Evolutionary conservation across 495 filamentous ascomycete genomes (phyloP).

Genomic region (Podospora anserina): DNA sequence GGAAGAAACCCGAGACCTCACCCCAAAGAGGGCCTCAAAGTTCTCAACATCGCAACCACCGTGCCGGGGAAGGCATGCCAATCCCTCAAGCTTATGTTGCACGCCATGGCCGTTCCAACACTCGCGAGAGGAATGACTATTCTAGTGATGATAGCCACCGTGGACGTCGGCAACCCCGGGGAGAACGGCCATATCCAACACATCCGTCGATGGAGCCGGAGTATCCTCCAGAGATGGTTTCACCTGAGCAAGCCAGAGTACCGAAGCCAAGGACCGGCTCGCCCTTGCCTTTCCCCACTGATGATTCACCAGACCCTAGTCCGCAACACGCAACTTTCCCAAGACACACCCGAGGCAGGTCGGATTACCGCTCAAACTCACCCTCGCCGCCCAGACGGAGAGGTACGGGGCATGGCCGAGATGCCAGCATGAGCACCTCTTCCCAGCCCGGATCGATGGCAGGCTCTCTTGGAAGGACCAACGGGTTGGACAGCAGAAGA

Average conservation of each 20-base stretch:
- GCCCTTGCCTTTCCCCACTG: slow-evolving; percentile 19
- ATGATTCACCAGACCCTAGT: slow-evolving; percentile 20
- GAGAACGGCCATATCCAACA: slow-evolving; percentile 17
- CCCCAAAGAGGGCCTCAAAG: slow-evolving; percentile 24
- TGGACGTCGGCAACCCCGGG: slow-evolving; percentile 14
- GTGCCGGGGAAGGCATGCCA: slow-evolving; percentile 24
- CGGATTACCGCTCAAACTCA: slow-evolving; percentile 30
- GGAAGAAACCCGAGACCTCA: slow-evolving; percentile 11
- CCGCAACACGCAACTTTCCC: slow-evolving; percentile 40
- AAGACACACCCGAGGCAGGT: slow-evolving; percentile 28
- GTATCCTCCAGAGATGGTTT: slow-evolving; percentile 10
- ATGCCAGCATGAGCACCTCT: slow-evolving; percentile 24
- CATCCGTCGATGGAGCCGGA: slow-evolving; percentile 23
- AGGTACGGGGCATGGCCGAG: slow-evolving; percentile 22
- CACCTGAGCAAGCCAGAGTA: slow-evolving; percentile 18
- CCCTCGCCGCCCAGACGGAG: slow-evolving; percentile 24
- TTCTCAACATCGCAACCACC: slow-evolving; percentile 22
- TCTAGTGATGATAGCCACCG: slow-evolving; percentile 24
- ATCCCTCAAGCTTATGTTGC: slow-evolving; percentile 5
- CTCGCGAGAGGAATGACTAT: slow-evolving; percentile 26
- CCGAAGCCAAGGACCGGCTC: slow-evolving; percentile 18
- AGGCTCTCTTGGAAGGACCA: slow-evolving; percentile 15
- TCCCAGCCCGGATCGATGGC: slow-evolving; percentile 13
- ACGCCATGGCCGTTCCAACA: slow-evolving; percentile 18
- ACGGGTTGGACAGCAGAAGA: slow-evolving; percentile 20